Evolutionary conservation across 768 basidiomycete species (phyloP), one percentile per base, ranked within the genome.

Genomic region (Fomitopsis serialis): DNA sequence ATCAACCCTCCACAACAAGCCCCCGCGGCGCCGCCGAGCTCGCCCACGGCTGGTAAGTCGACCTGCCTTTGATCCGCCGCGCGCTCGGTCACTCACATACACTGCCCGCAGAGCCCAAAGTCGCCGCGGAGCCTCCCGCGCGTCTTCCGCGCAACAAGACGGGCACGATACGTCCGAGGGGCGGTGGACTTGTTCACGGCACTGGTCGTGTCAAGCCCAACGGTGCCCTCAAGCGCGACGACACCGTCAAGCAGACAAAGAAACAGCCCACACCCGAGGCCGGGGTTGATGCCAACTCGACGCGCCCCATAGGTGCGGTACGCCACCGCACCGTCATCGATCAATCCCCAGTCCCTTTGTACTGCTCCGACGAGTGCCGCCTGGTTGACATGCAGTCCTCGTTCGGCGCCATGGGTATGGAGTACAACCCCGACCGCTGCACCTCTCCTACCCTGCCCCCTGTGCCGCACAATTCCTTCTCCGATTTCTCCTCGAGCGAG

Each of bases 351-450:
- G 82, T 80, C 1, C 89, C 89, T 19, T 78, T 92, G 54, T 92
- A 92, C 71, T 92, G 89, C 70, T 91, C 89, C 1, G 86, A 89
- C 57, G 79, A 85, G 62, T 92, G 89, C 65, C 75, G 79, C 55
- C 66, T 83, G 40, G 70, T 71, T 37, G 89, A 92, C 66, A 64
- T 83, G 59, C 72, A 73, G 61, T 66, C 66, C 60, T 62, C 61
- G 24, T 65, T 72, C 36, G 70, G 70, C 34, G 70, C 65, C 48
- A 69, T 77, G 45, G 73, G 74, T 50, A 71, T 75, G 62, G 65
- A 77, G 58, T 79, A 74, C 65, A 66, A 80, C 58, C 81, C 79
- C 25, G 65, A 63, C 21, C 61, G 64, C 12, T 54, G 58, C 34
- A 50, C 40, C 4, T 69, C 68, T 1, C 73, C 75, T 7, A 69